Evolutionary conservation across 2,329 filamentous ascomycete genomes (phyloP).

Genomic region (Hortaea werneckii): DNA sequence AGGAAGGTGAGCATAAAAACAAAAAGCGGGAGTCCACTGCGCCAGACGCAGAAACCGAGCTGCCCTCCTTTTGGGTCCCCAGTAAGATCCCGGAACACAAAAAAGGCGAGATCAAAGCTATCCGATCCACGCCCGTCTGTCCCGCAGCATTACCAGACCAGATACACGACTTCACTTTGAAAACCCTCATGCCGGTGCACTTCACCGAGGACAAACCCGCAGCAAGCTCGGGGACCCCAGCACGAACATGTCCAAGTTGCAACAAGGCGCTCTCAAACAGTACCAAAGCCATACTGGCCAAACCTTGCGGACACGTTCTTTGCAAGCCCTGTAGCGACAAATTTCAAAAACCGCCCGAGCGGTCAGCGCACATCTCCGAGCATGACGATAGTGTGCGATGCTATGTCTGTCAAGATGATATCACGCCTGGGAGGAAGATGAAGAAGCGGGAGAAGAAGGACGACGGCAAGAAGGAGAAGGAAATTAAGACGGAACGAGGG

Average conservation of each 20-base stretch:
- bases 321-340: constrained; percentile 76
- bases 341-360: constrained; percentile 60
- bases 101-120: constrained; percentile 35
- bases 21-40: constrained; percentile 52
- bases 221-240: constrained; percentile 22
- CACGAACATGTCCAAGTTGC: constrained; percentile 69
- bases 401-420: constrained; percentile 75
- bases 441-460: constrained; percentile 17
- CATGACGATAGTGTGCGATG: constrained; percentile 51
- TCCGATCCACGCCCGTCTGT: constrained; percentile 47
- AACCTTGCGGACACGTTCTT: constrained; percentile 83
- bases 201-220: constrained; percentile 63
- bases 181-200: constrained; percentile 62
- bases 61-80: constrained; percentile 90
- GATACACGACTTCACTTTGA: constrained; percentile 67
- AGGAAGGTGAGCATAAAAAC: constrained; percentile 59
- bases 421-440: constrained; percentile 39
- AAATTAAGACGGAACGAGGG: constrained; percentile 53
- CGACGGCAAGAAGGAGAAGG: constrained; percentile 36
- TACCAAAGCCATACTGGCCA: constrained; percentile 70
- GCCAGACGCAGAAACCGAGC: constrained; percentile 57
- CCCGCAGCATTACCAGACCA: constrained; percentile 43
- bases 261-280: constrained; percentile 73
- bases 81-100: constrained; percentile 61
- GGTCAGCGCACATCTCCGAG: constrained; percentile 46